Conservation (phyloP, 2,329 filamentous ascomycete genomes). For the Xylaria sp. region DNA sequence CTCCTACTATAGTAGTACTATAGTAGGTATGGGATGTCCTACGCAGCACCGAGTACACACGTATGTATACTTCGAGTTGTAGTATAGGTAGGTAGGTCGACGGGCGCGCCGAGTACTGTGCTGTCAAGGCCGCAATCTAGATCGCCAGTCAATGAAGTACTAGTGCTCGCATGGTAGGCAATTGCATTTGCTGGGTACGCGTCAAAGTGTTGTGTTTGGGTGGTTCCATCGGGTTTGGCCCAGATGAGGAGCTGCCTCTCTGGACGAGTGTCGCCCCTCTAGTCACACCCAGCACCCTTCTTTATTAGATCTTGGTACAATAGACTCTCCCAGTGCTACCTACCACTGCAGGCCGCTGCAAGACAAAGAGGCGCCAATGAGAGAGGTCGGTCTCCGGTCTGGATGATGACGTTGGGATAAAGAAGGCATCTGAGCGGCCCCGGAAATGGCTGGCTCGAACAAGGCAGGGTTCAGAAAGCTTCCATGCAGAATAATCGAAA, state of each 20-base stretch:
- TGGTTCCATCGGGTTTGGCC: conserved; percentile 8
- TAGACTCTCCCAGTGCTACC: not conserved
- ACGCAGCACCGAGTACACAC: no score
- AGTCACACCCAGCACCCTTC: conserved; percentile 12
- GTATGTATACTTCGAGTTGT: not conserved
- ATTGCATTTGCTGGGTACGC: no score
- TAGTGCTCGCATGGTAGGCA: no score
- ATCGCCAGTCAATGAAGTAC: conserved; percentile 16
- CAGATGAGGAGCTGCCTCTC: not conserved
- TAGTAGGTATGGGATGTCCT: no score
- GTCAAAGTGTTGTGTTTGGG: not conserved
- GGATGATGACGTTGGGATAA: conserved; percentile 33
- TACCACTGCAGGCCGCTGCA: not conserved
- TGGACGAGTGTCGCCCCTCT: not conserved
- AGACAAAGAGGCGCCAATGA: conserved; percentile 21
- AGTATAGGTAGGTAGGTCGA: not conserved
- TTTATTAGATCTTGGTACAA: conserved; percentile 1
- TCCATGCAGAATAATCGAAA: conserved; percentile 33
- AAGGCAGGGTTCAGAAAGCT: conserved; percentile 17
- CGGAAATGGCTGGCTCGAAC: conserved; percentile 17
- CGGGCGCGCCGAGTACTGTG: not conserved
- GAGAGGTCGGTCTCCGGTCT: conserved; percentile 26
- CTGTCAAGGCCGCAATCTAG: conserved; percentile 20
- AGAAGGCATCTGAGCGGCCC: not conserved
- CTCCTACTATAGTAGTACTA: no score